phyloP scores from a whole-genome alignment of 2,329 filamentous ascomycete species.

The Epichloe hybrida region DNA sequence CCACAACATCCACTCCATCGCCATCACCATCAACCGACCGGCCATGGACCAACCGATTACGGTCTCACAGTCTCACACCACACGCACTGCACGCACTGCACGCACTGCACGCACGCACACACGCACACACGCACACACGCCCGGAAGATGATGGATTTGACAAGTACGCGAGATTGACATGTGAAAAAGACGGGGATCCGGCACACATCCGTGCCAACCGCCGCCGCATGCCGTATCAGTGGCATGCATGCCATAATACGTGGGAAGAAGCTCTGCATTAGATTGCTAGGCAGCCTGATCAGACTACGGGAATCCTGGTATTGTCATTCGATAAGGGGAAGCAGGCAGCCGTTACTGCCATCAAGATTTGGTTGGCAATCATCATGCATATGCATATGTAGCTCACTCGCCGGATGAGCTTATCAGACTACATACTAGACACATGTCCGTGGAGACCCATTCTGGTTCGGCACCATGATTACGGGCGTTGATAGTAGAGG shows the following conservation, averaged over 20 bases:
- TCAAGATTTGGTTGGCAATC: too few species aligned
- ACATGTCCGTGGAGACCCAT: too few species aligned
- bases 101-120: neutral
- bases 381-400: too few species aligned
- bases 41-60: neutral
- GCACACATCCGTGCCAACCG: conserved; percentile 3
- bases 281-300: too few species aligned
- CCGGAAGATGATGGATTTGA: too few species aligned
- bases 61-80: neutral
- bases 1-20: too few species aligned
- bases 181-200: neutral
- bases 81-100: neutral
- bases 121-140: neutral
- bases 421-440: neutral
- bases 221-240: conserved; percentile 4
- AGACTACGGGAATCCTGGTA: neutral
- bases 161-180: neutral
- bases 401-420: neutral
- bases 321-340: too few species aligned
- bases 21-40: neutral
- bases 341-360: too few species aligned
- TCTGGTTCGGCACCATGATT: too few species aligned
- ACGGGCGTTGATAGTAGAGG: too few species aligned
- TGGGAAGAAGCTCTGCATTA: too few species aligned
- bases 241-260: too few species aligned